Evolutionary conservation across 108 stramenopile species (phyloP).

Genomic region (Cyclotella cryptica): DNA sequence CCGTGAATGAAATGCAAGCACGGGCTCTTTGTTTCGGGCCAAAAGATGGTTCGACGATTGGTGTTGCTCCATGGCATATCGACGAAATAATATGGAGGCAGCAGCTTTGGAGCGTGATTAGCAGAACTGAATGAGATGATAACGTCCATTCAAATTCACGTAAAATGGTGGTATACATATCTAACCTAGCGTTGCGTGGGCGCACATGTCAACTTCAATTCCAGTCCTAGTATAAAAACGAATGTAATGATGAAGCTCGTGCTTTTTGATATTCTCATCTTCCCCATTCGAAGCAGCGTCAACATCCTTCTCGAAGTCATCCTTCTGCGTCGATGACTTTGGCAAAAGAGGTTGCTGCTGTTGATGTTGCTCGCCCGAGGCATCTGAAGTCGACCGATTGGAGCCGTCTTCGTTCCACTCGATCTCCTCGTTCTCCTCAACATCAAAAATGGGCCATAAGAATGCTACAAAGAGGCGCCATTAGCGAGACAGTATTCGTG

Average conservation of each 20-base stretch:
- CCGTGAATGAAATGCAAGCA: slow-evolving; percentile 17
- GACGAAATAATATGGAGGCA: slow-evolving; percentile 21
- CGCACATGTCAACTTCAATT: slow-evolving; percentile 90
- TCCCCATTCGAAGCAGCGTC: slow-evolving; percentile 3
- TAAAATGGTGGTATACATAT: slow-evolving; percentile 60
- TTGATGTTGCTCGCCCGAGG: neutral
- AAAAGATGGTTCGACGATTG: neutral
- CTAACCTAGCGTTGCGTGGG: slow-evolving; percentile 21
- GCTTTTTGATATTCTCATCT: slow-evolving; percentile 1
- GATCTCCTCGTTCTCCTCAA: neutral
- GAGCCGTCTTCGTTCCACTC: neutral
- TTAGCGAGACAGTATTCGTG: neutral
- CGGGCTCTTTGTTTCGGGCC: slow-evolving; percentile 13
- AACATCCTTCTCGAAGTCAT: neutral
- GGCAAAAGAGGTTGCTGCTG: neutral
- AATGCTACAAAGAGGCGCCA: neutral
- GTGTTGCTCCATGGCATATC: slow-evolving; percentile 8
- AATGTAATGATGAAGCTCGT: slow-evolving; percentile 63
- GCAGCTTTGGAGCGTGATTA: neutral
- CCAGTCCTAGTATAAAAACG: slow-evolving; percentile 77
- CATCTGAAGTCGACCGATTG: slow-evolving; percentile 19
- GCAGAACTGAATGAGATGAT: neutral
- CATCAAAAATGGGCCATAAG: slow-evolving; percentile 12
- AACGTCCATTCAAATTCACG: slow-evolving; percentile 8
- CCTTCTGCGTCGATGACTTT: neutral